Percentiles rank a stretch among this genome's conserved stretches.
Evolutionary conservation across 116 monocot species (phyloP).

Genomic region (Dioscorea cayenensis): DNA sequence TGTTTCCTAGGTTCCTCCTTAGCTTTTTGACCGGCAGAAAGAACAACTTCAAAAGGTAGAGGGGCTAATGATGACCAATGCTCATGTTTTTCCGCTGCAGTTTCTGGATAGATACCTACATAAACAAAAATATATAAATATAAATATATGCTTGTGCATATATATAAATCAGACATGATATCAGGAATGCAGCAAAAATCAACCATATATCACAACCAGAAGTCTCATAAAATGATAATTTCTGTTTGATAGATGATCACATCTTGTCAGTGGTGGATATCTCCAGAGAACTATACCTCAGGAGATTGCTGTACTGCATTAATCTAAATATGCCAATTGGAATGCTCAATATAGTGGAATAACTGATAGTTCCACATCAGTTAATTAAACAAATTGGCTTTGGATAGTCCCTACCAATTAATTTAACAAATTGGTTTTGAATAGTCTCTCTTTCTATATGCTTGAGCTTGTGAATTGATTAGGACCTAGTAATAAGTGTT

Average conservation of each 20-base stretch:
- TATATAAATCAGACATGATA: not conserved
- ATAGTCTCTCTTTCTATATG: no score
- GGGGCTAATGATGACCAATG: slow-evolving; percentile 77
- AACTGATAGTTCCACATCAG: no score
- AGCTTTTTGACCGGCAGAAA: slow-evolving; percentile 72
- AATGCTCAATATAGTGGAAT: no score
- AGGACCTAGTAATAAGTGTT: no score
- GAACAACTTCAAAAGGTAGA: slow-evolving; percentile 66
- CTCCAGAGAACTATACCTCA: not conserved
- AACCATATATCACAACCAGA: not conserved
- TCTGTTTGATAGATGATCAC: not conserved
- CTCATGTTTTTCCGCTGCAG: slow-evolving; percentile 52
- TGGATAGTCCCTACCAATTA: no score
- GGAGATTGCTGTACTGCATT: not conserved
- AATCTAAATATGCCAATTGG: no score
- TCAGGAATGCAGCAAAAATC: not conserved
- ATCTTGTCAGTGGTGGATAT: not conserved
- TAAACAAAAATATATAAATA: not conserved
- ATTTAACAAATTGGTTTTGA: no score
- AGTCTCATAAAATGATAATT: not conserved
- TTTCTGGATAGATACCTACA: slow-evolving; percentile 62
- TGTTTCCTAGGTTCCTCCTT: slow-evolving; percentile 44
- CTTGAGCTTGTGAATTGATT: no score
- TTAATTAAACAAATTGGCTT: no score
- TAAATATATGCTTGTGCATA: not conserved